Evolutionary conservation across 2,329 filamentous ascomycete species (phyloP).

Genomic region (Fusarium begoniae): DNA sequence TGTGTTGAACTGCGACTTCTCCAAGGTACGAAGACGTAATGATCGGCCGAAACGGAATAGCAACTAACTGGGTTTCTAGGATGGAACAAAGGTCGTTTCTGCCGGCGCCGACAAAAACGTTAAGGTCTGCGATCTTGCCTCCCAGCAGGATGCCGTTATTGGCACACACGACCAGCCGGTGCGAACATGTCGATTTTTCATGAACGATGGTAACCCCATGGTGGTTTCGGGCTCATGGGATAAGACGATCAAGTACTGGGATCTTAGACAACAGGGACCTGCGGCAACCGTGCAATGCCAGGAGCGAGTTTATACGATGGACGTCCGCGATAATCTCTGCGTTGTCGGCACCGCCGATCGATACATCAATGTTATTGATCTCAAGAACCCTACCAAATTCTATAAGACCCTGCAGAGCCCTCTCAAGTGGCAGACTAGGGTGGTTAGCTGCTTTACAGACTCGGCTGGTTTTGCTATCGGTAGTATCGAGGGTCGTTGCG

Average conservation of each 20-base stretch:
- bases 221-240: conserved; percentile 94
- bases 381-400: conserved; percentile 86
- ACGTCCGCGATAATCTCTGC: conserved; percentile 86
- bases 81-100: conserved; percentile 88
- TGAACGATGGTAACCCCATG: conserved; percentile 77
- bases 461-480: conserved; percentile 93
- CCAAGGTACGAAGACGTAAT: conserved; percentile 69
- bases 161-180: conserved; percentile 88
- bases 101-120: conserved; percentile 91
- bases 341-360: conserved; percentile 94
- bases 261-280: conserved; percentile 73
- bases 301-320: conserved; percentile 90
- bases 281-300: conserved; percentile 73
- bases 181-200: conserved; percentile 80
- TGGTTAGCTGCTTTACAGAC: conserved; percentile 94
- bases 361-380: conserved; percentile 94
- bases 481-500: conserved; percentile 95
- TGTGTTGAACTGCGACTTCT: conserved; percentile 87
- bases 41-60: neutral
- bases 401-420: conserved; percentile 98
- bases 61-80: conserved; percentile 60
- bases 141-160: conserved; percentile 74
- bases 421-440: conserved; percentile 96
- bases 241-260: conserved; percentile 92
- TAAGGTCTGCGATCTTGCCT: conserved; percentile 83